Base-by-base conservation (phyloP, 257 asterid genomes). In the Cynanchum wilfordii region DNA sequence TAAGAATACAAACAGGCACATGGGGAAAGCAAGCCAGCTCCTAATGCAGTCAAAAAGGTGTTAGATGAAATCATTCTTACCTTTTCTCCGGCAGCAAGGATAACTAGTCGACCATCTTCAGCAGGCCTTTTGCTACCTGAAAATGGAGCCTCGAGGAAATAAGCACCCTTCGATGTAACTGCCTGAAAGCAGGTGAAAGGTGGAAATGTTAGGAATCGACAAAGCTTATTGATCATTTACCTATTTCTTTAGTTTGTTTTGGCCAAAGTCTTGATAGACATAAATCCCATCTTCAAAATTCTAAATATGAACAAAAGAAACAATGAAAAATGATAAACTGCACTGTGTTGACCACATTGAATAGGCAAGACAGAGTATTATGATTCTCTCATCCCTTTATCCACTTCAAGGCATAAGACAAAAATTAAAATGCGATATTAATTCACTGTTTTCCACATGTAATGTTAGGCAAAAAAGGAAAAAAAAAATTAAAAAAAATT, bases 121-220 rank as follows among this genome's bases (percentile, higher is more conserved):
- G 98, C 98, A 52, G 98, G 98, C 78, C 89, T 93, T 83, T 93
- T 93, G 88, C 98, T 93, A 70, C 98, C 98, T 42, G 98, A 93
- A 66, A 93, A 97, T 66, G 98, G 98, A 74, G 89, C 97, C 86
- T 93, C 97, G 49, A 93, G 86, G 83, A 89, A 93, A 76, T 45
- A 58, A 79, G 96, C 98, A 67, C 96, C 93, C 81, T 89, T 91
- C 54, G 91, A 79, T 3, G 84, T 81, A 73, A 93, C 86, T 79
- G 96, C 97, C 98, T 93, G 87, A 72, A 78, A 77, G 73, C 77
- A 77, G 24, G n/a, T 30, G n/a, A n/a, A n/a, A n/a, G n/a, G n/a
- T n/a, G n/a, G n/a, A n/a, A n/a, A n/a, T n/a, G n/a, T 66, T 62
- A 73, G 74, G 68, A 30, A 44, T 47, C 36, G 58, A 27, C 69